These are phyloP conservation scores for Colletotrichum sp. DNA, from an alignment of 2,329 filamentous ascomycete species.

Conservation along the genomic window DNA sequence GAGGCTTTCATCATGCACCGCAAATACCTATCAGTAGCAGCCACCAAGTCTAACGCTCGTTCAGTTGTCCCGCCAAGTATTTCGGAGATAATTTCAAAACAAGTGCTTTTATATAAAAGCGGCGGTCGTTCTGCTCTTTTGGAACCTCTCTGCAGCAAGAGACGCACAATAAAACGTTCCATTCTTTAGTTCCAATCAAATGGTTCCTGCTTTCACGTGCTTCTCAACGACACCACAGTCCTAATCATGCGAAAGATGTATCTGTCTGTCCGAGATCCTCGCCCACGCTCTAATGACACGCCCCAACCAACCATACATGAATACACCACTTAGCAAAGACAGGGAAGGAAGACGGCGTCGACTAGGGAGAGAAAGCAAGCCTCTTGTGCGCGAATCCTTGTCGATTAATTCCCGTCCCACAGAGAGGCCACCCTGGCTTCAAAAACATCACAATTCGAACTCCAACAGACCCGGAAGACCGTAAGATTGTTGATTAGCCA, in stretches of 20 bases:
- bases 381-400: not conserved
- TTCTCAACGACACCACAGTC: not conserved
- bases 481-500: not conserved
- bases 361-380: not conserved
- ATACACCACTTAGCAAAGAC: not conserved
- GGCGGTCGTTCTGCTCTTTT: too few relatives aligned
- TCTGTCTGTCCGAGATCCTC: not conserved
- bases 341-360: not conserved
- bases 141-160: too few relatives aligned
- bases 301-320: rapidly evolving
- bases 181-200: too few relatives aligned
- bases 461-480: not conserved
- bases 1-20: too few relatives aligned
- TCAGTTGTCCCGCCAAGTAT: too few relatives aligned
- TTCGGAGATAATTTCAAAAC: too few relatives aligned
- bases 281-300: rapidly evolving
- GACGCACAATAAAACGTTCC: too few relatives aligned
- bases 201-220: too few relatives aligned
- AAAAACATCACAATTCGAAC: not conserved
- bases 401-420: not conserved
- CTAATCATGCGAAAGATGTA: rapidly evolving
- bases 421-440: not conserved
- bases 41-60: too few relatives aligned
- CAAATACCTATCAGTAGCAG: too few relatives aligned
- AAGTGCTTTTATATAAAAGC: too few relatives aligned